phyloP scores from a whole-genome alignment of 2,329 filamentous ascomycete genomes.

The Cladosporium sphaerospermum region DNA sequence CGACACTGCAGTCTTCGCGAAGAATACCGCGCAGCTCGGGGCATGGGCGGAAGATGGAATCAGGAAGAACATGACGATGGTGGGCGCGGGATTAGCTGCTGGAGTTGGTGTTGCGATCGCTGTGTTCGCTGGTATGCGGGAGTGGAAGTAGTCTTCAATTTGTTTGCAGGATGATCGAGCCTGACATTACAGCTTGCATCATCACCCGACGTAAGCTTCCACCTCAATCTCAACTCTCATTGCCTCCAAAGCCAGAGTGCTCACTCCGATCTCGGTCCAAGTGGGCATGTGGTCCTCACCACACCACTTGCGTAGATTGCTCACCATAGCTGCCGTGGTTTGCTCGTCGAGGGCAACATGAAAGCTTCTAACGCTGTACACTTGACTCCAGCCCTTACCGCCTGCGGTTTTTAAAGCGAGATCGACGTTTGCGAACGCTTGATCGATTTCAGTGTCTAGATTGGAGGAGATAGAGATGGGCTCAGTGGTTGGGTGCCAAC shows the following conservation, averaged over 20 bases:
- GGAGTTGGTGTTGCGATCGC: neutral
- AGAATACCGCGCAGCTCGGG: neutral
- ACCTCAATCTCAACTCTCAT: constrained; percentile 59
- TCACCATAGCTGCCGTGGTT: constrained; percentile 35
- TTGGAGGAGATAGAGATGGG: constrained; percentile 16
- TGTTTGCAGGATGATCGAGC: too few relatives aligned
- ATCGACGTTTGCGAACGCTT: constrained; percentile 54
- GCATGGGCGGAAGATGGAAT: neutral
- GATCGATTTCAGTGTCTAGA: constrained; percentile 29
- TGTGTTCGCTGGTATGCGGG: neutral
- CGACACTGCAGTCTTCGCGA: neutral
- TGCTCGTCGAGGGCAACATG: constrained; percentile 17
- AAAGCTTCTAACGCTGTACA: constrained; percentile 33
- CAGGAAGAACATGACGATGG: neutral
- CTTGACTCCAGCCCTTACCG: constrained; percentile 52
- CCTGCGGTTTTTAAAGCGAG: constrained; percentile 46
- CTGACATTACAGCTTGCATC: neutral
- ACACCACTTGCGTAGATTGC: constrained; percentile 43
- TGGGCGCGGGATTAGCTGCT: neutral
- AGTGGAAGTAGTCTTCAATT: too few relatives aligned
- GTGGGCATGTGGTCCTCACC: constrained; percentile 49
- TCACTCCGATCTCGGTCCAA: constrained; percentile 51
- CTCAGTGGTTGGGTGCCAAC: constrained; percentile 28
- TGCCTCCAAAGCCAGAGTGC: constrained; percentile 39
- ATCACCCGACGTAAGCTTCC: constrained; percentile 13